A percentile compares a stretch with the other conserved stretches of the same genome.
Conservation (phyloP, 2,329 filamentous ascomycete genomes). For the Fusarium circinatum region DNA sequence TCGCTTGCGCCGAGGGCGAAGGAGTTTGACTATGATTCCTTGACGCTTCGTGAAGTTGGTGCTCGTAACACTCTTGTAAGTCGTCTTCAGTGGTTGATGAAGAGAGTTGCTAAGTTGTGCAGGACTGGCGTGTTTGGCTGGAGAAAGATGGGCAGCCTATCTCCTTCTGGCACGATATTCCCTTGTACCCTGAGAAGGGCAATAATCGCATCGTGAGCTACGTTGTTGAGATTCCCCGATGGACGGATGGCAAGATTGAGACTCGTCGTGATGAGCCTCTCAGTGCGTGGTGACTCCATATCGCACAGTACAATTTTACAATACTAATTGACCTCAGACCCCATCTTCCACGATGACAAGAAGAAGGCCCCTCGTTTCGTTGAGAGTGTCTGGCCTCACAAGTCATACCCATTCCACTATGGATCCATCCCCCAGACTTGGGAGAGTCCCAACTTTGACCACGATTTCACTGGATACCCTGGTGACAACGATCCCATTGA, state of each 20-base stretch:
- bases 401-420: conserved; percentile 56
- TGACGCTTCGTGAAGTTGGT: conserved; percentile 50
- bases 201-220: conserved; percentile 52
- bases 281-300: conserved; percentile 40
- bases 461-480: conserved; percentile 50
- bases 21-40: conserved; percentile 43
- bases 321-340: conserved; percentile 43
- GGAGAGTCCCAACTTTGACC: conserved; percentile 55
- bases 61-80: conserved; percentile 52
- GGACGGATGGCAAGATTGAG: conserved; percentile 55
- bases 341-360: conserved; percentile 55
- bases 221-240: conserved; percentile 55
- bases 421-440: conserved; percentile 58
- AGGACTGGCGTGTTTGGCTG: conserved; percentile 56
- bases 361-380: conserved; percentile 52
- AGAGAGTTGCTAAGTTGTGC: not conserved
- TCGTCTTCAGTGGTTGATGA: fast-evolving
- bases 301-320: fast-evolving
- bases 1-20: conserved; percentile 15
- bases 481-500: conserved; percentile 58
- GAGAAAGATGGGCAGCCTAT: conserved; percentile 53
- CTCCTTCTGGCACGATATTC: conserved; percentile 56
- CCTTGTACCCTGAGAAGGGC: conserved; percentile 50
- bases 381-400: conserved; percentile 56
- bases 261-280: conserved; percentile 53